Conservation (phyloP, 2,329 filamentous ascomycete genomes). For the Penicillium brasilianum region DNA sequence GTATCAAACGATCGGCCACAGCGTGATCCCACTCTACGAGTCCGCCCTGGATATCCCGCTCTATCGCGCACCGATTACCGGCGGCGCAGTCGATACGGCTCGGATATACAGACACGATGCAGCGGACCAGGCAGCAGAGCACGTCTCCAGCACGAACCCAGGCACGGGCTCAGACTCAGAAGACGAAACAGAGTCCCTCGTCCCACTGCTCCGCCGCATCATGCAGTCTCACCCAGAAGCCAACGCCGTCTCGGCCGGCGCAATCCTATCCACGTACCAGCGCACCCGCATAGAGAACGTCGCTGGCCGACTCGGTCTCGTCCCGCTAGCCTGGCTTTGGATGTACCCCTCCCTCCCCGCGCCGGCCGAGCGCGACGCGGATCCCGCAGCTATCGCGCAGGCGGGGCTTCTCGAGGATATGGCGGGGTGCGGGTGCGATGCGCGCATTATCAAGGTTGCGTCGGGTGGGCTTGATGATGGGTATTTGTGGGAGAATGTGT, state of each 20-base stretch:
- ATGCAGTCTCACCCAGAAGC: conserved; percentile 73
- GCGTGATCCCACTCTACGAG: conserved; percentile 82
- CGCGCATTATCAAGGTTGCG: conserved; percentile 93
- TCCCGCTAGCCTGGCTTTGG: conserved; percentile 88
- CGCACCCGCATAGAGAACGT: conserved; percentile 94
- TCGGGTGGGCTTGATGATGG: conserved; percentile 83
- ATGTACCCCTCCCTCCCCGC: conserved; percentile 78
- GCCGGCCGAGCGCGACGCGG: conserved; percentile 36
- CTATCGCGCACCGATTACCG: conserved; percentile 78
- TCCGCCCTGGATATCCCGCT: conserved; percentile 79
- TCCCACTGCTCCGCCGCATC: conserved; percentile 73
- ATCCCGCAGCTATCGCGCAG: conserved; percentile 27
- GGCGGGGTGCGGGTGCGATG: conserved; percentile 75
- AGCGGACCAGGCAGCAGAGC: conserved; percentile 19
- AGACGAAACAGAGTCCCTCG: conserved; percentile 89
- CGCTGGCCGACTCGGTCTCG: conserved; percentile 79
- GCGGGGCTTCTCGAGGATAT: conserved; percentile 76
- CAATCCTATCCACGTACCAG: conserved; percentile 94
- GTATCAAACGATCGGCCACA: conserved; percentile 97
- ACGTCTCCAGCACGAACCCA: background rate
- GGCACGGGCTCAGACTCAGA: conserved; percentile 24
- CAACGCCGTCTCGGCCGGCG: conserved; percentile 86
- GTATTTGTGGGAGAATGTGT: conserved; percentile 81
- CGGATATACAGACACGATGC: conserved; percentile 67
- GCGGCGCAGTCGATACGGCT: conserved; percentile 70